phyloP scores from a whole-genome alignment of 495 filamentous ascomycete genomes.

The Melanomma pulvis-pyrius region DNA sequence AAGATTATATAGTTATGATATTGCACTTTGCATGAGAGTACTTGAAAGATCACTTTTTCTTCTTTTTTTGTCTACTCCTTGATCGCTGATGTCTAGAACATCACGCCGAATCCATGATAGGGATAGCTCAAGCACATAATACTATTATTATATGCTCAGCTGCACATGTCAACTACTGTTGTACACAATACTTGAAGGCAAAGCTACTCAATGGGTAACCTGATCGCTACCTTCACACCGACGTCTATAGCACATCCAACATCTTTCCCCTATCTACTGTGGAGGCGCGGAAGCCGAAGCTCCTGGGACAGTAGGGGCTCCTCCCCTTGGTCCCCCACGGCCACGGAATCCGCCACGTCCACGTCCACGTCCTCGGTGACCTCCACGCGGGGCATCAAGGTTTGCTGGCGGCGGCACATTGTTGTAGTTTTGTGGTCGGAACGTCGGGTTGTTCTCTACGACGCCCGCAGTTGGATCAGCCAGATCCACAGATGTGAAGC shows the following conservation, averaged over 20 bases:
- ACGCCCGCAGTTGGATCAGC: slow-evolving; percentile 54
- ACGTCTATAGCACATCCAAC: not conserved
- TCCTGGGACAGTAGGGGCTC: not conserved
- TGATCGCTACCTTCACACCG: not conserved
- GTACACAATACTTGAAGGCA: not conserved
- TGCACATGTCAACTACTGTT: not conserved
- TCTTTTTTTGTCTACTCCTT: no score
- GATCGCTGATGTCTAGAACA: no score
- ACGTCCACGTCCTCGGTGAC: slow-evolving; percentile 47
- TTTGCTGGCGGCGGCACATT: slow-evolving; percentile 78
- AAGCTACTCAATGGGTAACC: not conserved
- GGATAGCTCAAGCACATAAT: not conserved
- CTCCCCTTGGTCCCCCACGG: slow-evolving; percentile 25
- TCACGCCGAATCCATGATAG: no score
- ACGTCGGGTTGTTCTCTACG: slow-evolving; percentile 56
- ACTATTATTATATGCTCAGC: not conserved
- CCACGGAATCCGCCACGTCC: slow-evolving; percentile 36
- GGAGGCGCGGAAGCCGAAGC: slow-evolving; percentile 5
- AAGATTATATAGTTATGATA: no score
- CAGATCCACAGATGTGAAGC: slow-evolving; percentile 59
- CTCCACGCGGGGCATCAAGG: slow-evolving; percentile 57
- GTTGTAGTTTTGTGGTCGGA: slow-evolving; percentile 64
- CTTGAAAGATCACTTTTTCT: no score
- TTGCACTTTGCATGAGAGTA: no score
- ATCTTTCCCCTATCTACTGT: not conserved